Conservation (phyloP, 1,139 yeast genomes). For the Taphrina confusa region DNA sequence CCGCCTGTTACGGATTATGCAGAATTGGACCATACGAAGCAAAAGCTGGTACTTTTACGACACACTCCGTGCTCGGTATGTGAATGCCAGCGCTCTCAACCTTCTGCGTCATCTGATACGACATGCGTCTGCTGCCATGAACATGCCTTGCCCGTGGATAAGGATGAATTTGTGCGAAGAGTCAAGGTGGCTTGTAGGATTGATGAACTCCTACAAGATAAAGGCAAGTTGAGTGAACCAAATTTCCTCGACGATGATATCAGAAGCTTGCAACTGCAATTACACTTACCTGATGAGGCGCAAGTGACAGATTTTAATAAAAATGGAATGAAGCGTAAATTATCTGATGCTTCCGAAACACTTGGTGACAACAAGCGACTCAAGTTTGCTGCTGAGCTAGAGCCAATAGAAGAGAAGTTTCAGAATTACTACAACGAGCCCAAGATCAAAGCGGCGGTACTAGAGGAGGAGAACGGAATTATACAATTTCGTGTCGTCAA, state of each 20-base stretch:
- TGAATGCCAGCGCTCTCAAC: slow-evolving; percentile 30
- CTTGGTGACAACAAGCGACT: slow-evolving; percentile 7
- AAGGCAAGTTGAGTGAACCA: slow-evolving; percentile 27
- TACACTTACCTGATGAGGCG: neutral
- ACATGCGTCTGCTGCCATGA: slow-evolving; percentile 20
- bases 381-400: slow-evolving; percentile 18
- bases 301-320: neutral
- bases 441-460: slow-evolving; percentile 81
- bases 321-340: slow-evolving; percentile 1
- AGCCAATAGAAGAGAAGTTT: neutral
- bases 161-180: slow-evolving; percentile 28
- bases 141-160: slow-evolving; percentile 18
- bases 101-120: neutral
- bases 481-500: slow-evolving; percentile 95
- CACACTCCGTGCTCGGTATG: slow-evolving; percentile 26
- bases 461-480: slow-evolving; percentile 86
- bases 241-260: slow-evolving; percentile 33
- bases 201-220: slow-evolving; percentile 35
- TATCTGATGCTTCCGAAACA: neutral
- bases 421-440: slow-evolving; percentile 13
- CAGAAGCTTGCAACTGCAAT: slow-evolving; percentile 26
- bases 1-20: slow-evolving; percentile 5
- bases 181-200: slow-evolving; percentile 33
- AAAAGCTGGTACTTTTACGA: slow-evolving; percentile 16
- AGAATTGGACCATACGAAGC: slow-evolving; percentile 3